Percentiles rank a stretch among this genome's conserved stretches.
These are phyloP conservation scores for Alnus glutinosa DNA, from an alignment of 306 rosid genomes.

Conservation along the genomic window DNA sequence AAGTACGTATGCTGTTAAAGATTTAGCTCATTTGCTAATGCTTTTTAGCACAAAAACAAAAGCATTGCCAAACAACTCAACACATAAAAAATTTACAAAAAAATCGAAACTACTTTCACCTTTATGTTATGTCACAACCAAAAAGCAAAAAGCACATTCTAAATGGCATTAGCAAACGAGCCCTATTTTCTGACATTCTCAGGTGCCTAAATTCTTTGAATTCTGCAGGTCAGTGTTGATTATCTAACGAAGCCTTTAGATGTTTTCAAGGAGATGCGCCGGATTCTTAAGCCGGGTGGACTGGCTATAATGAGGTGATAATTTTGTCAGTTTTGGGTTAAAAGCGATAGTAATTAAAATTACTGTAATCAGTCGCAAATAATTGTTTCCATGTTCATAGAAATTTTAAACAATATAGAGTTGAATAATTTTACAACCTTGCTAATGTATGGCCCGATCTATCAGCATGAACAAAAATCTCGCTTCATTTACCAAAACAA, in stretches of 20 bases:
- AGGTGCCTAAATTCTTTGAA: constrained; percentile 16
- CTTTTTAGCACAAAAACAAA: too few relatives aligned
- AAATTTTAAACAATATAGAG: neutral
- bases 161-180: too few relatives aligned
- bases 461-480: constrained; percentile 7
- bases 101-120: too few relatives aligned
- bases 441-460: constrained; percentile 1
- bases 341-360: neutral
- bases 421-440: neutral
- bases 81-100: too few relatives aligned
- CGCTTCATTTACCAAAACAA: constrained; percentile 14
- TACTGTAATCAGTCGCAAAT: neutral
- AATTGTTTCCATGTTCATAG: neutral
- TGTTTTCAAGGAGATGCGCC: constrained; percentile 68
- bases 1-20: constrained; percentile 7
- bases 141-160: too few relatives aligned
- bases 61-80: too few relatives aligned
- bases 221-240: constrained; percentile 79
- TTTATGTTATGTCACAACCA: too few relatives aligned
- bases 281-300: constrained; percentile 81
- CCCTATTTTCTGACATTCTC: neutral
- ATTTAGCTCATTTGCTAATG: too few relatives aligned
- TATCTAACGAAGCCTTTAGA: constrained; percentile 73
- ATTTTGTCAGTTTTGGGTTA: constrained; percentile 15
- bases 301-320: constrained; percentile 70